Base-by-base conservation (phyloP, 371 early-diverging fungal genomes). In the Parasitella parasitica region DNA sequence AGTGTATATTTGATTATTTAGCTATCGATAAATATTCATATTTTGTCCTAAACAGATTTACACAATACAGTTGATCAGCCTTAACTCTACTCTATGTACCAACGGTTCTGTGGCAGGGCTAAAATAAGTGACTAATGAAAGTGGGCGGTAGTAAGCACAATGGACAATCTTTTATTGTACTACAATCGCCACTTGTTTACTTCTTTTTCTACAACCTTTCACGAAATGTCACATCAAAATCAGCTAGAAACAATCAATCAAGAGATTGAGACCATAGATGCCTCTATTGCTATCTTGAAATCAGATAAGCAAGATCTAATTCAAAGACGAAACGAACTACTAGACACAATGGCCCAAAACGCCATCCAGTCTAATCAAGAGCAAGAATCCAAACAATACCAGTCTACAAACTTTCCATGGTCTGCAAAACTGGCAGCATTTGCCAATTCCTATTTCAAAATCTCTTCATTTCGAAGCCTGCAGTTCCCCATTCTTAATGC, bases 401-500 rank as follows among this genome's bases (percentile, higher is more conserved):
- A 64, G 11, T 27, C 58, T 1, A 55, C 62, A 16, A 46, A 67
- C 4, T 89, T 86, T 61, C 41, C 76, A 11, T 90, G 90, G 90
- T 80, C 86, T 3, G 7, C 57, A 2, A 48, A 71, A 20, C 57
- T 85, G 1, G 64, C 43, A n/a, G 32, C 35, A 4, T 61, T 78
- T 13, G 80, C 86, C 0, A 61, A 63, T 11, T 7, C 43, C 0
- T 79, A 83, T 32, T 90, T 86, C 63, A 57, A 64, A 6, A 81
- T 93, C 28, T 50, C 68, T 0, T 38, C 58, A 4, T 94, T 94
- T 70, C 82, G 96, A 57, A 67, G 75, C 8, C 77, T 88, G 26
- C 95, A 96, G 65, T 66, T 86, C 22, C 84, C 86, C 3, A 86
- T 90, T 15, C 82, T 96, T 51, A 87, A 91, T 57, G 87, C 93